These are phyloP conservation scores for Cutaneotrichosporon dermatis DNA, from an alignment of 1,284 basidiomycete species.

Conservation along the genomic window DNA sequence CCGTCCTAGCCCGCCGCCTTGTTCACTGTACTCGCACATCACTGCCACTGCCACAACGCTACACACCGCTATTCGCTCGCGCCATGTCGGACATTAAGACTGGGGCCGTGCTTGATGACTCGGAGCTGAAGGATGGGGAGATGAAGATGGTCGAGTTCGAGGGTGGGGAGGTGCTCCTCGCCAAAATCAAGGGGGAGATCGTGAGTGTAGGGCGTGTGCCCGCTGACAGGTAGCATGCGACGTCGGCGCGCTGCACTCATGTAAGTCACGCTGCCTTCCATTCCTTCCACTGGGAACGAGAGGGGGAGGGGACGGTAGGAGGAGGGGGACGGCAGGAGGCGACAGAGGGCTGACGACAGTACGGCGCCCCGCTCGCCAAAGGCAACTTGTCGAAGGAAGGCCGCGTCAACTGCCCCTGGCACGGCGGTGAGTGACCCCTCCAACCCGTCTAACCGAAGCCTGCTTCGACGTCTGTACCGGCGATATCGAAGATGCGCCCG, in stretches of 20 bases:
- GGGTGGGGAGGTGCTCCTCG: constrained; percentile 71
- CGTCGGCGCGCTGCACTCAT: constrained; percentile 82
- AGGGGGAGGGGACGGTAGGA: too few species aligned
- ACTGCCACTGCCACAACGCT: background rate
- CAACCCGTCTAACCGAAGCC: constrained; percentile 56
- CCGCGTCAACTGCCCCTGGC: constrained; percentile 81
- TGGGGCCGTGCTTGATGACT: constrained; percentile 34
- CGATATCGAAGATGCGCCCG: constrained; percentile 78
- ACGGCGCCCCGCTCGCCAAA: constrained; percentile 50
- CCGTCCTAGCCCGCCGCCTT: background rate
- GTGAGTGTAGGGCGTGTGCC: too few species aligned
- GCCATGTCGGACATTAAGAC: constrained; percentile 17
- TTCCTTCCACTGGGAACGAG: too few species aligned
- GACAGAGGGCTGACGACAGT: constrained; percentile 34
- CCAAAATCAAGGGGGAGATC: constrained; percentile 65
- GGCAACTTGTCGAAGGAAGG: constrained; percentile 76
- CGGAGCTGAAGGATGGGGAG: constrained; percentile 68
- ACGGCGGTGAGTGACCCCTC: too few species aligned
- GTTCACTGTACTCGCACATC: background rate
- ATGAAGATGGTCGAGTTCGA: constrained; percentile 75
- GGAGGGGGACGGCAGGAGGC: too few species aligned
- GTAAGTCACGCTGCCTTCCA: constrained; percentile 30
- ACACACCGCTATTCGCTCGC: background rate
- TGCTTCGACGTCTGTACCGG: constrained; percentile 78
- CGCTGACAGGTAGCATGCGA: constrained; percentile 54